Evolutionary conservation across 306 rosid genomes (phyloP).

Genomic region (Sphenostylis stenocarpa): DNA sequence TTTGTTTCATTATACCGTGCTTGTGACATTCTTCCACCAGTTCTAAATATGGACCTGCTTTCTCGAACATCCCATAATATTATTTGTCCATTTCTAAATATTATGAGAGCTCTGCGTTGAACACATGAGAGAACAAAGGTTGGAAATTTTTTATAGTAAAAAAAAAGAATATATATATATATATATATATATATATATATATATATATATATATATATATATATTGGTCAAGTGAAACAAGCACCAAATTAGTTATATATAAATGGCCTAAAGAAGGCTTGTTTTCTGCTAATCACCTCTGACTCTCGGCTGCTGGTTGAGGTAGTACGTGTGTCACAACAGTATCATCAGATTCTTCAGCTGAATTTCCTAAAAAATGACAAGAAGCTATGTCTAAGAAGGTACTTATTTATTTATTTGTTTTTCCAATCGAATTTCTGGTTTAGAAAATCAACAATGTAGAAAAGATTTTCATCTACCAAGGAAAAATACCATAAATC

Average conservation of each 20-base stretch:
- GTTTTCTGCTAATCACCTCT: slow-evolving; percentile 56
- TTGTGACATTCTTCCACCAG: slow-evolving; percentile 57
- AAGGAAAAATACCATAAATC: slow-evolving; percentile 5
- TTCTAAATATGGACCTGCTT: slow-evolving; percentile 60
- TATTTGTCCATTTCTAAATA: slow-evolving; percentile 66
- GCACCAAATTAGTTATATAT: neutral
- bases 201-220: too few species aligned
- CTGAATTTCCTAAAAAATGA: slow-evolving; percentile 50
- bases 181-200: too few species aligned
- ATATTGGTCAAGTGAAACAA: neutral
- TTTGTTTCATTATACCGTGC: slow-evolving; percentile 57
- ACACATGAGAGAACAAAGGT: slow-evolving; percentile 16
- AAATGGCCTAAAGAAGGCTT: neutral
- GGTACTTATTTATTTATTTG: neutral
- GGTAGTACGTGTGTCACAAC: slow-evolving; percentile 62
- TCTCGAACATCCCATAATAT: slow-evolving; percentile 71
- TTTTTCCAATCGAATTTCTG: neutral
- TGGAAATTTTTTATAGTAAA: neutral
- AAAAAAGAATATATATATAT: too few species aligned
- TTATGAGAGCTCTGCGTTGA: slow-evolving; percentile 65
- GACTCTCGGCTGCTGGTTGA: slow-evolving; percentile 77
- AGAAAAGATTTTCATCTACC: neutral
- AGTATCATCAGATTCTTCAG: slow-evolving; percentile 49
- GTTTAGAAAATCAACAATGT: neutral
- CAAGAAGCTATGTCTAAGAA: neutral